Evolutionary conservation across 306 rosid species (phyloP), one percentile per base, ranked within the genome.

Genomic region (Oemleria cerasiformis): DNA sequence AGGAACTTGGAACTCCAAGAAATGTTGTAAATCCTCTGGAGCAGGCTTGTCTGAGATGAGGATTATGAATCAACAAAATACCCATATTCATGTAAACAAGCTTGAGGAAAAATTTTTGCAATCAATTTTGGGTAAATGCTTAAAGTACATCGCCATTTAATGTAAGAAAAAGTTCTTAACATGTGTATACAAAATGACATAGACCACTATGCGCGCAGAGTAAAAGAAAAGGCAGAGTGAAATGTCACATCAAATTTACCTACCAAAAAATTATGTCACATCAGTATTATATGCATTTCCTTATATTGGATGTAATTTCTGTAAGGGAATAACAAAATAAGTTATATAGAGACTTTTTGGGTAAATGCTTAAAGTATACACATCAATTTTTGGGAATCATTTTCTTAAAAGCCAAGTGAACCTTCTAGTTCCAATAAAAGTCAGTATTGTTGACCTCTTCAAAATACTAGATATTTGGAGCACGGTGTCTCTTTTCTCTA

Each of bases 1-100:
- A 25, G 98, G 97, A 86, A 94, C 87, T 88, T 94, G 98, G 77
- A 91, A 94, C 89, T 94, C 98, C 85, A 94, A 85, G 83, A 94
- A 94, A 76, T 83, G 86, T 49, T 83, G 97, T 44, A 94, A 84
- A 83, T 94, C 98, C 30, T 83, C 91, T 0, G 76, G 80, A 84
- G 92, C 49, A 23, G 98, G 98, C 84, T 94, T 94, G 80, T 94
- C 98, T 94, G 83, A 57, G 39, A 57, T 7, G 30, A 72, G 41
- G 38, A 59, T 55, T 21, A 39, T n/a, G 42, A 20, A 71, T 48
- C 44, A 71, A 57, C 39, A 39, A 72, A 65, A 51, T 30, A 6
- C 11, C 36, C 43, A 19, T 23, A 19, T 53, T 6, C 42, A 42
- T 14, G 13, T 41, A 67, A 36, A 58, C 17, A 67, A 50, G 45